phyloP scores from a whole-genome alignment of 2,329 filamentous ascomycete genomes.

The Zelopaecilomyces penicillatus region DNA sequence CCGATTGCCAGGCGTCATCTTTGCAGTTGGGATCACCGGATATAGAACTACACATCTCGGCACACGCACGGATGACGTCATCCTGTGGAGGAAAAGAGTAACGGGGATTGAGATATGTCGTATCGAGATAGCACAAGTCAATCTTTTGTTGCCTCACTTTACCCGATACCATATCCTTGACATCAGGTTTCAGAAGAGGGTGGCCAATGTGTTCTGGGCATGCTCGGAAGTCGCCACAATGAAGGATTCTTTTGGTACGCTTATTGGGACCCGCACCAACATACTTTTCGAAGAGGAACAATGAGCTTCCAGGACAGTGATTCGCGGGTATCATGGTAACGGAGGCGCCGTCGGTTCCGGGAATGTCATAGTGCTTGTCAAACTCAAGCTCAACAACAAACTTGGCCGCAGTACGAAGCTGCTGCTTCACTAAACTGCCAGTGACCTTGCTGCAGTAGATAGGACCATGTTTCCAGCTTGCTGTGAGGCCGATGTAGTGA shows the following conservation, averaged over 20 bases:
- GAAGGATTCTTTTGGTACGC: constrained; percentile 70
- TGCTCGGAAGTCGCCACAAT: constrained; percentile 93
- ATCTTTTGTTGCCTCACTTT: constrained; percentile 75
- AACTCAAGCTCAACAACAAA: constrained; percentile 83
- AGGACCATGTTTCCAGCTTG: constrained; percentile 83
- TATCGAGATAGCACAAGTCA: constrained; percentile 94
- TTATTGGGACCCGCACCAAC: constrained; percentile 51
- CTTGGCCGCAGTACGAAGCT: constrained; percentile 76
- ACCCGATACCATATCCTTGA: constrained; percentile 60
- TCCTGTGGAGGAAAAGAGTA: constrained; percentile 89
- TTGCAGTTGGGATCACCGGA: constrained; percentile 52
- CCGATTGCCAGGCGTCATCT: constrained; percentile 39
- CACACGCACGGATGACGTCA: constrained; percentile 79
- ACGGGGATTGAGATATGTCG: constrained; percentile 90
- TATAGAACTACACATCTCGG: constrained; percentile 75
- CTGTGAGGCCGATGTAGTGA: constrained; percentile 86
- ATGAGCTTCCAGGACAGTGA: constrained; percentile 88
- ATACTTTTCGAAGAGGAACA: constrained; percentile 85
- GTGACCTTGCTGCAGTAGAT: constrained; percentile 96
- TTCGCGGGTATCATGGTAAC: constrained; percentile 97
- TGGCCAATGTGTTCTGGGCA: constrained; percentile 79
- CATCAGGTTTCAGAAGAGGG: constrained; percentile 68
- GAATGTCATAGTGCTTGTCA: constrained; percentile 69
- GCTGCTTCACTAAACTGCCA: constrained; percentile 77
- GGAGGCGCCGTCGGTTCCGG: constrained; percentile 69